Evolutionary conservation across 2,329 filamentous ascomycete species (phyloP).

Genomic region (Eutypella sp.): DNA sequence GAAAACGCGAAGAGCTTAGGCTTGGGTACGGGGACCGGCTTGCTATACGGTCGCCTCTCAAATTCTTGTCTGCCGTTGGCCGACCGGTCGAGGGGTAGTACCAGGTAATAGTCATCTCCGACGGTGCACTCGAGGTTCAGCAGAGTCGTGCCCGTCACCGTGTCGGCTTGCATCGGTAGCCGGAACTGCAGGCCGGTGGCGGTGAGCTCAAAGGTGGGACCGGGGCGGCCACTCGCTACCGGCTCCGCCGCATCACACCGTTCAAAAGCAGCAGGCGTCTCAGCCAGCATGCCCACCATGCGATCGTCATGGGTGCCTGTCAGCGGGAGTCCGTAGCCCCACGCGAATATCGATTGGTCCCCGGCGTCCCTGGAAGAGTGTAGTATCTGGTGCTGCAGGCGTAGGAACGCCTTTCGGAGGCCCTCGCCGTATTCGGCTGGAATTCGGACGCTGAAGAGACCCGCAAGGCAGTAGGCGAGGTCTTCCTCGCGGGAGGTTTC

Average conservation of each 20-base stretch:
- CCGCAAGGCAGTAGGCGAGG: not conserved
- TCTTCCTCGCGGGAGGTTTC: not conserved
- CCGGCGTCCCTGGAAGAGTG: not conserved
- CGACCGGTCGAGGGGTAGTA: not conserved
- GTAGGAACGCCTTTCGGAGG: not conserved
- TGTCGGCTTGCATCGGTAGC: not conserved
- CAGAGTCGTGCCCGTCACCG: not conserved
- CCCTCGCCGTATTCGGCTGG: not conserved
- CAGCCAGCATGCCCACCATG: not conserved
- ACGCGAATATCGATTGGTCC: not conserved
- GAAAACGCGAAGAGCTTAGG: not conserved
- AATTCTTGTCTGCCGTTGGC: not conserved
- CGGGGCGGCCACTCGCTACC: not conserved
- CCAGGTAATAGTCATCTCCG: not conserved
- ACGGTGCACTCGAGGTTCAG: not conserved
- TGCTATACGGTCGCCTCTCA: constrained; percentile 1
- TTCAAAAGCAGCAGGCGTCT: not conserved
- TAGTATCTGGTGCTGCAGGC: not conserved
- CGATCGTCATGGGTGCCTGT: not conserved
- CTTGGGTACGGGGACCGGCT: not conserved
- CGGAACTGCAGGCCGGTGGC: not conserved
- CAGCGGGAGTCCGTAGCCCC: not conserved
- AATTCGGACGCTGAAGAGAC: not conserved
- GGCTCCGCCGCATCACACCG: not conserved
- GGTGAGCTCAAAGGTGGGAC: not conserved